Base-by-base conservation (phyloP, 495 filamentous ascomycete genomes). In the Penicillium robsamsonii region DNA sequence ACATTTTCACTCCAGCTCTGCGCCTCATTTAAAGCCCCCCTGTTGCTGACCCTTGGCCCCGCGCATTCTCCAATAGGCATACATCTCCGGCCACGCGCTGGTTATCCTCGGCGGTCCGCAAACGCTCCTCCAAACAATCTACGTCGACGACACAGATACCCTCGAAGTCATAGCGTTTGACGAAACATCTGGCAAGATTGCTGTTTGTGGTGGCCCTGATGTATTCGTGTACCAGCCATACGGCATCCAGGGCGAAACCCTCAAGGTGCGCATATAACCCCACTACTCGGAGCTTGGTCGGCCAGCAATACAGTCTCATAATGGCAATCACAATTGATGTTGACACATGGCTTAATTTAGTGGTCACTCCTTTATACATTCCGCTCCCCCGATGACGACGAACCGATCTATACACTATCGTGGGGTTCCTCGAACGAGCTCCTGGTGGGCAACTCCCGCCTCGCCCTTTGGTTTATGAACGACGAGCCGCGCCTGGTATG, bases 371-470 rank as follows among this genome's bases (percentile, higher is more conserved):
- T 72, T 44, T 66, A 66, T 57, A 78, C 72, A 31, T 72, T 82
- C 13, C 71, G 65, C 46, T 64, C 70, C 50, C 59, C 69, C 18
- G 65, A 75, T 56, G 69, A 78, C 44, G 68, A 78, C 52, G 70
- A 73, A 24, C 70, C 75, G 42, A 76, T 85, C 43, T 70, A 74
- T 50, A 87, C 88, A 2, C 75, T 97, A 27, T 96, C 92, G 18
- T 97, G 93, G 93, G 92, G 92, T 51, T 81, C 82, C 53, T 71
- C 81, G 30, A 87, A 91, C 56, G 93, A 97, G 70, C 80, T 97
- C 13, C 81, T 97, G 10, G 75, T 91, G 33, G 91, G 88, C 15
- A 84, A 87, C 58, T 81, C 79, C 9, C 83, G 76, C 38, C 80
- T 97, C 44, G 84, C 83, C 48, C 81, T 97, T 15, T 92, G 85